These are phyloP conservation scores for Aspergillus novofumigatus DNA, from an alignment of 2,329 filamentous ascomycete genomes.

Conservation along the genomic window DNA sequence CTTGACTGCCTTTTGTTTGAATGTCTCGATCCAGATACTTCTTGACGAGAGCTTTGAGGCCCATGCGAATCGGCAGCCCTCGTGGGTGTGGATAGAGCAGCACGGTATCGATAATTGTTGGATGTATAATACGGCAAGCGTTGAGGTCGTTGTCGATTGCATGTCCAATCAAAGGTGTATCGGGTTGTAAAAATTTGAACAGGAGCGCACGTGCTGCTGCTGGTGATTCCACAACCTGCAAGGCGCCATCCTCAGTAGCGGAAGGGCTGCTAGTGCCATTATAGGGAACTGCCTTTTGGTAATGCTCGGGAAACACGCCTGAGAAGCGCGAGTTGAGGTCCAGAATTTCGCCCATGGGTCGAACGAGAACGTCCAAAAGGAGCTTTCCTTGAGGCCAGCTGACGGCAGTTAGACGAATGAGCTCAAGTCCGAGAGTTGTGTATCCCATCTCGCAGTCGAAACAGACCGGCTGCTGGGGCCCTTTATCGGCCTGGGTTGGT, in stretches of 20 bases:
- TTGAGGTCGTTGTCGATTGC: slow-evolving; percentile 96
- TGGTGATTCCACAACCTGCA: slow-evolving; percentile 74
- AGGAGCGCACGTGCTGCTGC: slow-evolving; percentile 70
- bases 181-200: slow-evolving; percentile 68
- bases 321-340: slow-evolving; percentile 93
- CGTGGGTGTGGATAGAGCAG: slow-evolving; percentile 74
- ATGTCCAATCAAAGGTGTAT: slow-evolving; percentile 84
- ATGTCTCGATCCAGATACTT: slow-evolving; percentile 70
- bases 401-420: slow-evolving; percentile 84
- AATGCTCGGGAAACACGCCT: slow-evolving; percentile 75
- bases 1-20: slow-evolving; percentile 62
- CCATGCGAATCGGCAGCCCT: slow-evolving; percentile 72
- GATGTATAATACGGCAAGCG: slow-evolving; percentile 76
- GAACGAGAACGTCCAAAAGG: slow-evolving; percentile 79
- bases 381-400: slow-evolving; percentile 75
- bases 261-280: slow-evolving; percentile 23
- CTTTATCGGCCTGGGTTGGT: slow-evolving; percentile 45
- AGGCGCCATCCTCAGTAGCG: slow-evolving; percentile 28
- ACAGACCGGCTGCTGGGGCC: slow-evolving; percentile 53
- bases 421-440: slow-evolving; percentile 79
- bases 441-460: slow-evolving; percentile 99
- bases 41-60: slow-evolving; percentile 70
- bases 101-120: slow-evolving; percentile 78
- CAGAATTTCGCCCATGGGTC: slow-evolving; percentile 75
- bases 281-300: slow-evolving; percentile 63